Evolutionary conservation across 306 rosid genomes (phyloP).

Genomic region (Coriaria nepalensis): DNA sequence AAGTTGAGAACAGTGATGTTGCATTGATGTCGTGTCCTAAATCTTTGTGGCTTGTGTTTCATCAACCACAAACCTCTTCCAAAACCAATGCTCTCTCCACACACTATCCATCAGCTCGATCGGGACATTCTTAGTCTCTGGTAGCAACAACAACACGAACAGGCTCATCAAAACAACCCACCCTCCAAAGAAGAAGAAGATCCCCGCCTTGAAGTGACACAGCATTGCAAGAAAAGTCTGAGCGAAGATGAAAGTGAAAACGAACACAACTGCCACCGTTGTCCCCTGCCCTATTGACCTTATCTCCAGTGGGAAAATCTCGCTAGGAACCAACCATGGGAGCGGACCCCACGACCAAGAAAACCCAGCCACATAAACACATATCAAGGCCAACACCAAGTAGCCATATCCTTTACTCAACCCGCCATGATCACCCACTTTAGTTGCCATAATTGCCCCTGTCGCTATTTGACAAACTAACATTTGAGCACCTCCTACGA

Average conservation of each 20-base stretch:
- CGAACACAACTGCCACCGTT: slow-evolving; percentile 36
- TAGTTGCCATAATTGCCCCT: slow-evolving; percentile 25
- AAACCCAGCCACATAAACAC: slow-evolving; percentile 33
- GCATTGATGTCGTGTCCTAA: too few relatives aligned
- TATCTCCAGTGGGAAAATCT: slow-evolving; percentile 31
- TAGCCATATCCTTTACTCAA: slow-evolving; percentile 25
- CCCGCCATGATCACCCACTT: slow-evolving; percentile 25
- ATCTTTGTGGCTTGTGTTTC: background rate
- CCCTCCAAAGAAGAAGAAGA: slow-evolving; percentile 44
- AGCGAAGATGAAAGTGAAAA: slow-evolving; percentile 32
- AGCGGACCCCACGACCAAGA: slow-evolving; percentile 41
- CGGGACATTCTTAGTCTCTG: slow-evolving; percentile 17
- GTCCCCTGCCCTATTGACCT: slow-evolving; percentile 32
- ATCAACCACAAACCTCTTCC: slow-evolving; percentile 24
- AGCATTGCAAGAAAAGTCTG: slow-evolving; percentile 35
- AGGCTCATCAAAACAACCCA: slow-evolving; percentile 34
- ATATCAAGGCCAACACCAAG: slow-evolving; percentile 22
- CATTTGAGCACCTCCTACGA: slow-evolving; percentile 35
- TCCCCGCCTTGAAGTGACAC: slow-evolving; percentile 30
- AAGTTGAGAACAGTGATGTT: too few relatives aligned
- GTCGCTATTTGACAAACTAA: slow-evolving; percentile 17
- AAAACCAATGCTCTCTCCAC: slow-evolving; percentile 41
- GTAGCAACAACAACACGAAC: slow-evolving; percentile 22
- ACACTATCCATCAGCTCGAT: slow-evolving; percentile 32
- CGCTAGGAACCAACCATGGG: slow-evolving; percentile 35